Conservation (phyloP, 805 yeast genomes). For the Danielozyma ontarioensis region DNA sequence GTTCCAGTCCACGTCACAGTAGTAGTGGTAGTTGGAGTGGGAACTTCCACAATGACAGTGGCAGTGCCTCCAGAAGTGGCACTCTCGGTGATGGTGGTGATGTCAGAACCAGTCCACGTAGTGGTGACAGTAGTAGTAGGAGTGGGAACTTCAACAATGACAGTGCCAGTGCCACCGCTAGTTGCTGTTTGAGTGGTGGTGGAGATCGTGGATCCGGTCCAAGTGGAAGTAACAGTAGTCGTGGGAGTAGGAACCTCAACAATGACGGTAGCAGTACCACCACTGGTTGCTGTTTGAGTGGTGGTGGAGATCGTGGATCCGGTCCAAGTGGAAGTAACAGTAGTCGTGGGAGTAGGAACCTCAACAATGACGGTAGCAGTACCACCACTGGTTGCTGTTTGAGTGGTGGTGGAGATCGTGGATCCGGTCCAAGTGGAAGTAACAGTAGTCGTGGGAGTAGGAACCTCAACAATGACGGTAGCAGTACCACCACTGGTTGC, state of each 20-base stretch:
- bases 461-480: conserved; percentile 12
- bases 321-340: background rate
- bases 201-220: conserved; percentile 6
- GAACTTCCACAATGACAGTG: conserved; percentile 8
- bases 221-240: conserved; percentile 5
- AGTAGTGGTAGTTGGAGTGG: conserved; percentile 4
- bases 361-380: conserved; percentile 12
- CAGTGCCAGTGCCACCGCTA: conserved; percentile 6
- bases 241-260: conserved; percentile 9
- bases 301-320: background rate
- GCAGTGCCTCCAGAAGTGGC: conserved; percentile 2
- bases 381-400: conserved; percentile 7
- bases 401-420: conserved; percentile 6
- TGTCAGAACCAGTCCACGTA: conserved; percentile 8
- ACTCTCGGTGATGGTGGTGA: conserved; percentile 2
- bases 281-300: conserved; percentile 4
- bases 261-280: conserved; percentile 7
- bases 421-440: conserved; percentile 4
- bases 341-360: conserved; percentile 10
- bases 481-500: conserved; percentile 13
- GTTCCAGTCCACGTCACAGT: conserved; percentile 4
- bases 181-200: conserved; percentile 3
- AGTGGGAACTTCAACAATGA: conserved; percentile 9
- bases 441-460: conserved; percentile 4
- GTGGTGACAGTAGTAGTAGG: conserved; percentile 9